Percentiles rank a stretch among this genome's conserved stretches.
Evolutionary conservation across 1,139 yeast species (phyloP).

Genomic region (Kodamaea arcana): DNA sequence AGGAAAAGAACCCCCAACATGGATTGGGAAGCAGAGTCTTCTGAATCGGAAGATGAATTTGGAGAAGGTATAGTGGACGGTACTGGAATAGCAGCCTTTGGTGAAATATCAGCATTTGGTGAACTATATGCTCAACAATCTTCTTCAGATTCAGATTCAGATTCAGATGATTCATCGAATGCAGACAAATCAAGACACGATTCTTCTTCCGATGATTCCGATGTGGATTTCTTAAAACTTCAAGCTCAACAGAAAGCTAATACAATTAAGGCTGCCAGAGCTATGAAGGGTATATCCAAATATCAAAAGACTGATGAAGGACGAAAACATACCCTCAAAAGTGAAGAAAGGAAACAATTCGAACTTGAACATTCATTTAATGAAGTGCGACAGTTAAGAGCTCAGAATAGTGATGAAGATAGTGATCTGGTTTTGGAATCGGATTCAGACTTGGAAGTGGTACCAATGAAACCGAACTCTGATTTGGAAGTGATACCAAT

Average conservation of each 20-base stretch:
- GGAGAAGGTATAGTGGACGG: constrained; percentile 16
- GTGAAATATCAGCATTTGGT: constrained; percentile 1
- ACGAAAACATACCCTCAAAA: background rate
- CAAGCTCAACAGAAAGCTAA: constrained; percentile 63
- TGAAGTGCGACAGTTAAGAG: constrained; percentile 1
- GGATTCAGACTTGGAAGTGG: constrained; percentile 3
- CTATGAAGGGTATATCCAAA: constrained; percentile 31
- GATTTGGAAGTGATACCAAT: background rate
- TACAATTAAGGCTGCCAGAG: constrained; percentile 48
- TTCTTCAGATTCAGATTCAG: background rate
- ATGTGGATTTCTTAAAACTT: constrained; percentile 65
- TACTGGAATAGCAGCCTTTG: background rate
- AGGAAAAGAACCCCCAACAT: constrained; percentile 23
- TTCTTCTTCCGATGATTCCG: constrained; percentile 58
- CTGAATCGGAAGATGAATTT: constrained; percentile 28
- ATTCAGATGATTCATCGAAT: constrained; percentile 12
- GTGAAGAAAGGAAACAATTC: too few species aligned
- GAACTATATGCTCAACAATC: constrained; percentile 1
- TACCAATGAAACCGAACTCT: constrained; percentile 4
- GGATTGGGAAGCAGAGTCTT: constrained; percentile 20
- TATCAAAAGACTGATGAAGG: constrained; percentile 3
- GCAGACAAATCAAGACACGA: constrained; percentile 21
- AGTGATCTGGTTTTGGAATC: constrained; percentile 2
- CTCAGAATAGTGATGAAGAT: constrained; percentile 2
- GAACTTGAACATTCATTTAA: constrained; percentile 2